Base-by-base conservation (phyloP, 176 grass and related monocot species). In the Aegilops sharonensis region DNA sequence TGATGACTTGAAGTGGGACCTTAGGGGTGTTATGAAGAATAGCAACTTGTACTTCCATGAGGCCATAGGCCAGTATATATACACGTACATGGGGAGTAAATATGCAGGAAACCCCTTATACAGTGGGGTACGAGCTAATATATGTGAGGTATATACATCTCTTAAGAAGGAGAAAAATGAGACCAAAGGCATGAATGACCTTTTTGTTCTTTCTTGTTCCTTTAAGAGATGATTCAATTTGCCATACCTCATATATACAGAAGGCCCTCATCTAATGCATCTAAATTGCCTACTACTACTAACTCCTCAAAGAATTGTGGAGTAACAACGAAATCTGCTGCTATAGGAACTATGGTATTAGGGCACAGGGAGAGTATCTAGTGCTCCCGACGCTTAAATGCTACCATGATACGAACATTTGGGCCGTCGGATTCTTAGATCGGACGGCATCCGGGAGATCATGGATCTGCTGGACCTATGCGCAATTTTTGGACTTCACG, bases 1-100 rank as follows among this genome's bases (percentile, higher is more conserved):
- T 82, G 65, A 82, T 37, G 30, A 2, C 66, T 83, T 71, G 48
- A 82, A 82, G 67, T 47, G 42, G 29, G 54, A 36, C 12, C 48
- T 72, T 83, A 81, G 18, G 56, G 56, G 56, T 59, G 56, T 59
- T 59, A 59, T 20, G 56, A 59, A 59, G 56, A 59, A 59, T 59
- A 59, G 20, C 56, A 59, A 59, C 18, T 20, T 59, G 56, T 59
- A 59, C 20, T 59, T 59, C 56, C 56, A 59, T 59, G 56, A 59
- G 56, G 56, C 18, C 56, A 21, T 59, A 59, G 56, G 56, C 17
- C 7, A 21, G 56, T 59, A 59, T 59, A 56, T 20, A n/a, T 3
- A 59, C 18, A 59, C 18, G 18, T 59, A 59, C 56, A 59, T 6
- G 18, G 1, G 56, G 20, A 59, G 18, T 59, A 59, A 59, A 59